Conservation (phyloP, 2,329 filamentous ascomycete genomes). For the Escovopsis weberi region DNA sequence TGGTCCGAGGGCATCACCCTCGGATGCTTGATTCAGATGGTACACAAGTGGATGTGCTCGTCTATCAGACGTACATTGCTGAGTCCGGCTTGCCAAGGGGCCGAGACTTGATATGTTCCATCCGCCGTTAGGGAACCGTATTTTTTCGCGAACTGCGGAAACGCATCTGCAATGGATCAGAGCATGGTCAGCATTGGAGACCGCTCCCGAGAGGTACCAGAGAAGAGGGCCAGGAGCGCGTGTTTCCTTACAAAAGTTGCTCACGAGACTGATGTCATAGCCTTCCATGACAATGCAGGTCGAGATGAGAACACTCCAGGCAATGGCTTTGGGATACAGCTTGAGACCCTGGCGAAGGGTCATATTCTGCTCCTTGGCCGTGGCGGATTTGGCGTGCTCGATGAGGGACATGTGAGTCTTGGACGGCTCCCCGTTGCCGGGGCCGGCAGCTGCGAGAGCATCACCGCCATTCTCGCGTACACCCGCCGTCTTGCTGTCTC, state of each 20-base stretch:
- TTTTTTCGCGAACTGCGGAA: slow-evolving; percentile 42
- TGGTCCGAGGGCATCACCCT: too few species aligned
- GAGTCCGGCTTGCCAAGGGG: slow-evolving; percentile 47
- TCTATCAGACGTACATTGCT: slow-evolving; percentile 29
- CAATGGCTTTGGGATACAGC: slow-evolving; percentile 76
- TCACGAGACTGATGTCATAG: slow-evolving; percentile 69
- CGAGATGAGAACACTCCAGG: slow-evolving; percentile 75
- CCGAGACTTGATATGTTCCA: slow-evolving; percentile 40
- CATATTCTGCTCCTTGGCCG: slow-evolving; percentile 54
- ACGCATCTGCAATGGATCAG: slow-evolving; percentile 25
- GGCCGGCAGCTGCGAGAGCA: slow-evolving; percentile 4
- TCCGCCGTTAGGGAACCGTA: slow-evolving; percentile 34
- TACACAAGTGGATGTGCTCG: too few species aligned
- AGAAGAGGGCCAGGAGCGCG: background rate
- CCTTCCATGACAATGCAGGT: slow-evolving; percentile 88
- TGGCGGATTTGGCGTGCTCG: slow-evolving; percentile 27
- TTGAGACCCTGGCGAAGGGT: slow-evolving; percentile 60
- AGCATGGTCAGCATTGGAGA: background rate
- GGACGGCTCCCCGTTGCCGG: slow-evolving; percentile 8
- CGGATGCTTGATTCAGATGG: too few species aligned
- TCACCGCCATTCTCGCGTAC: background rate
- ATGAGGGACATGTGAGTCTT: slow-evolving; percentile 17
- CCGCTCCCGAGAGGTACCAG: slow-evolving; percentile 6
- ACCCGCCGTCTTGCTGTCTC: background rate
- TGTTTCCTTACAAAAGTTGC: slow-evolving; percentile 51